phyloP scores from a whole-genome alignment of 352 stramenopile genomes.

The Phytophthora agathidicida region DNA sequence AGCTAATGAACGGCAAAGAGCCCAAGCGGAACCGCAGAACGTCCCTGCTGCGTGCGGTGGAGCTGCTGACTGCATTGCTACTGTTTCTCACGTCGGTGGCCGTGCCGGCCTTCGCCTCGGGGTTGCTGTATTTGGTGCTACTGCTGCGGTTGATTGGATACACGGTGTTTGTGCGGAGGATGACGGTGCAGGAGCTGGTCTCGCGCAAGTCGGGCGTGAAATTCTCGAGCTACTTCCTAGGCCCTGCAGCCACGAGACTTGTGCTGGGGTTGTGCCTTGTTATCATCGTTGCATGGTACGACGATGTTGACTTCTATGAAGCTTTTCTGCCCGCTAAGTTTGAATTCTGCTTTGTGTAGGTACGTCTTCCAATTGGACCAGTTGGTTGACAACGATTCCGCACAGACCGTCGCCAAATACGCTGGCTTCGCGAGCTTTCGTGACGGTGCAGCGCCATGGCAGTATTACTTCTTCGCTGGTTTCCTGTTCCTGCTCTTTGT shows the following conservation, averaged over 20 bases:
- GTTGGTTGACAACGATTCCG: slow-evolving; percentile 34
- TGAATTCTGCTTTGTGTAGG: slow-evolving; percentile 41
- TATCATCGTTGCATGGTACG: slow-evolving; percentile 56
- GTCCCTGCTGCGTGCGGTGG: slow-evolving; percentile 42
- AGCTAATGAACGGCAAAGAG: slow-evolving; percentile 39
- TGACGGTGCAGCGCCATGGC: slow-evolving; percentile 44
- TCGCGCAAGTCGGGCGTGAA: slow-evolving; percentile 27
- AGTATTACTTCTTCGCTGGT: slow-evolving; percentile 71
- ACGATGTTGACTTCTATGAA: too few species aligned
- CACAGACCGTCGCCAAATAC: slow-evolving; percentile 53
- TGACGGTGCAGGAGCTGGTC: slow-evolving; percentile 64
- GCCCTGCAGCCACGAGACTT: slow-evolving; percentile 39
- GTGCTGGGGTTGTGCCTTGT: slow-evolving; percentile 53
- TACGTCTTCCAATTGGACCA: slow-evolving; percentile 61
- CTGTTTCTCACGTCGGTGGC: slow-evolving; percentile 69
- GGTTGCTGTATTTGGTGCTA: slow-evolving; percentile 65
- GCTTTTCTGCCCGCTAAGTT: too few species aligned
- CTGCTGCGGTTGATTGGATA: slow-evolving; percentile 65
- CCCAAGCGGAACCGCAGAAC: slow-evolving; percentile 30
- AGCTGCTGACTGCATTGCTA: slow-evolving; percentile 53
- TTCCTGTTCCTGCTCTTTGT: slow-evolving; percentile 70
- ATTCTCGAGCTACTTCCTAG: slow-evolving; percentile 57
- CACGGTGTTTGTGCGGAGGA: slow-evolving; percentile 66
- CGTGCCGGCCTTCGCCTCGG: slow-evolving; percentile 60
- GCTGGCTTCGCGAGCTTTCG: slow-evolving; percentile 68